These are phyloP conservation scores for Hericium erinaceus DNA, from an alignment of 768 basidiomycete species.

Conservation along the genomic window DNA sequence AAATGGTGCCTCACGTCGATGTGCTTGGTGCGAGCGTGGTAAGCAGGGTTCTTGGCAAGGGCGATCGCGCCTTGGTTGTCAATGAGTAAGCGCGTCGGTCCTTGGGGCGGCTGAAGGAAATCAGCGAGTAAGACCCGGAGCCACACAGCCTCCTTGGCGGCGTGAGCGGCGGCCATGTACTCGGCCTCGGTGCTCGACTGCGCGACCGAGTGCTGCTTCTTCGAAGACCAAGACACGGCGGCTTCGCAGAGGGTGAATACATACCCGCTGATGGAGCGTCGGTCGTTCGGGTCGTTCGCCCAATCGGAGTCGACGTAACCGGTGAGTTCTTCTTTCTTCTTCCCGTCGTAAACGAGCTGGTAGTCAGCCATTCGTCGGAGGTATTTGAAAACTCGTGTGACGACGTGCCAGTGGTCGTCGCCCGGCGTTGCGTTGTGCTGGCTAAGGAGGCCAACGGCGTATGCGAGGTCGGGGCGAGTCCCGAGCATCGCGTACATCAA, in stretches of 20 bases:
- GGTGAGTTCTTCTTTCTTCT: neutral
- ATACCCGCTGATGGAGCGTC: constrained; percentile 19
- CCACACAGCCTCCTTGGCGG: constrained; percentile 27
- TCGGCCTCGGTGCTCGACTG: constrained; percentile 32
- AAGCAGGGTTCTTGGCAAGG: constrained; percentile 6
- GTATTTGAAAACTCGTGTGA: constrained; percentile 17
- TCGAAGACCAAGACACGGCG: constrained; percentile 27
- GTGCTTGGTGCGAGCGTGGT: constrained; percentile 16
- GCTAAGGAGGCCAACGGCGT: constrained; percentile 21
- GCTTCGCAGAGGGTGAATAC: constrained; percentile 22
- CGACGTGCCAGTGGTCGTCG: constrained; percentile 21
- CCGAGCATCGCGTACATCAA: neutral
- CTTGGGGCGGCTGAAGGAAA: neutral
- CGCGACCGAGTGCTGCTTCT: constrained; percentile 27
- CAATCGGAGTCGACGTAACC: constrained; percentile 20
- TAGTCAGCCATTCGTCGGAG: neutral
- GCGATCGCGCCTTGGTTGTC: neutral
- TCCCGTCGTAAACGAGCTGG: neutral
- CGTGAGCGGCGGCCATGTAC: constrained; percentile 28
- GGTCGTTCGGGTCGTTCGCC: constrained; percentile 14
- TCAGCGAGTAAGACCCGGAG: constrained; percentile 14
- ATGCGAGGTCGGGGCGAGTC: constrained; percentile 28
- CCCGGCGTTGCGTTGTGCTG: constrained; percentile 23
- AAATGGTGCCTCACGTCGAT: neutral
- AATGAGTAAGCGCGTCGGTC: neutral